Evolutionary conservation across 805 yeast species (phyloP).

Genomic region (Kluyveromyces siamensis): DNA sequence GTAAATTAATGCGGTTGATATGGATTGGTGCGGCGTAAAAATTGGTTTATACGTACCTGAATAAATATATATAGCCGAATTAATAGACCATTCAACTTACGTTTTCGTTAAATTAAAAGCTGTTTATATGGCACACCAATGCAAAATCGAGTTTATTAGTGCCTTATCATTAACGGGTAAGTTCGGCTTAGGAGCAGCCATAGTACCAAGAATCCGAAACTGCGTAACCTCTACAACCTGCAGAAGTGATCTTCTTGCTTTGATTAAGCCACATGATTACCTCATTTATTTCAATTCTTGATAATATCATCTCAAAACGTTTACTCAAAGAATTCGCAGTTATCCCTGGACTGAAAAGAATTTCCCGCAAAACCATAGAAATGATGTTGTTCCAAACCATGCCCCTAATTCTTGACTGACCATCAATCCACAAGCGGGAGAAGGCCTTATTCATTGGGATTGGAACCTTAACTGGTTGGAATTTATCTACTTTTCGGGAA

Average conservation of each 20-base stretch:
- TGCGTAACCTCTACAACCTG: constrained; percentile 15
- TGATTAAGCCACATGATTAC: constrained; percentile 39
- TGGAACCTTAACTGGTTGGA: constrained; percentile 18
- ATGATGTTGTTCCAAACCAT: constrained; percentile 53
- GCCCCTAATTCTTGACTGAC: constrained; percentile 49
- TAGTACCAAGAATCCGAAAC: constrained; percentile 20
- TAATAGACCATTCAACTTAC: too few relatives aligned
- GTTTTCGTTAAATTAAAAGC: neutral
- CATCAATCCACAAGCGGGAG: constrained; percentile 63
- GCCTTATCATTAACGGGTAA: too few relatives aligned
- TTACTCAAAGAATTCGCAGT: constrained; percentile 16
- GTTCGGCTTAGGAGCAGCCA: neutral
- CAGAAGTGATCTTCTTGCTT: constrained; percentile 17
- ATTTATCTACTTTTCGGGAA: constrained; percentile 4
- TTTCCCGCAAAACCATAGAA: constrained; percentile 35
- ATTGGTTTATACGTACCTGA: too few relatives aligned
- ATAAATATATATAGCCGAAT: too few relatives aligned
- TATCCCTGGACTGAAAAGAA: constrained; percentile 51
- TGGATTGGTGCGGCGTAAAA: too few relatives aligned
- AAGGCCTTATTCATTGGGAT: constrained; percentile 57
- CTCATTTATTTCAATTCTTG: constrained; percentile 30
- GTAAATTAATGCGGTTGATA: too few relatives aligned
- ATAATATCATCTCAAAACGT: constrained; percentile 24
- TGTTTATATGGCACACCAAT: neutral
- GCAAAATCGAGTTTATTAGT: too few relatives aligned